phyloP scores from a whole-genome alignment of 768 basidiomycete genomes.

The Mycena venus region DNA sequence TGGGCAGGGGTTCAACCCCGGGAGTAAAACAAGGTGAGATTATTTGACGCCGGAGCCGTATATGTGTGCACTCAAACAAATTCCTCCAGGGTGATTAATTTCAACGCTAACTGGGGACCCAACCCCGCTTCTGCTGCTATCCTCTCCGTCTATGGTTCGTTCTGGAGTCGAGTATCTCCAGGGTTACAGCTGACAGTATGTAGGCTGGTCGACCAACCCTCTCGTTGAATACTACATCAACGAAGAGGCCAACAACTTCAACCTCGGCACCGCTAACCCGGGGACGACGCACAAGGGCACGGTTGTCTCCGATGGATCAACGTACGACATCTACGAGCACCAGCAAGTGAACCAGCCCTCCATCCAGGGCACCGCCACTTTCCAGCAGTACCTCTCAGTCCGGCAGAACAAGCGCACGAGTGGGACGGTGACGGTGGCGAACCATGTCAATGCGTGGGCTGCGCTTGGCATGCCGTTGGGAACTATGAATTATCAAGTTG shows the following conservation, averaged over 20 bases:
- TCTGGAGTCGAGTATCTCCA: background rate
- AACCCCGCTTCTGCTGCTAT: conserved; percentile 28
- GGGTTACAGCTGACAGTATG: background rate
- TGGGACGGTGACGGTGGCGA: conserved; percentile 21
- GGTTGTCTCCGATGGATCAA: conserved; percentile 41
- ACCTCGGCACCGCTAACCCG: conserved; percentile 43
- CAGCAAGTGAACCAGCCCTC: conserved; percentile 46
- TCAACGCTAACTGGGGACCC: conserved; percentile 21
- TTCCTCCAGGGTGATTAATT: conserved; percentile 20
- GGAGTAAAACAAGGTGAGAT: conserved; percentile 13
- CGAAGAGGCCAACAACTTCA: conserved; percentile 34
- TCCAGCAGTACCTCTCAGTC: conserved; percentile 45
- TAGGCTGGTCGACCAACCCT: conserved; percentile 37
- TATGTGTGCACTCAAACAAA: background rate
- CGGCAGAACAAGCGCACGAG: conserved; percentile 30
- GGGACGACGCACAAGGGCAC: conserved; percentile 40
- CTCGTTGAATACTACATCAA: conserved; percentile 46
- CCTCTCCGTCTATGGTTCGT: conserved; percentile 32
- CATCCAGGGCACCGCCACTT: conserved; percentile 45
- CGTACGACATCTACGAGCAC: conserved; percentile 43
- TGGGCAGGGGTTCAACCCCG: conserved; percentile 31
- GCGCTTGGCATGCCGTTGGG: conserved; percentile 39
- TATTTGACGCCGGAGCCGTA: background rate
- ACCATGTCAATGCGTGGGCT: conserved; percentile 46
- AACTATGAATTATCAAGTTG: conserved; percentile 42